phyloP scores from a whole-genome alignment of 495 filamentous ascomycete genomes.

The Aeminium ludgeri region DNA sequence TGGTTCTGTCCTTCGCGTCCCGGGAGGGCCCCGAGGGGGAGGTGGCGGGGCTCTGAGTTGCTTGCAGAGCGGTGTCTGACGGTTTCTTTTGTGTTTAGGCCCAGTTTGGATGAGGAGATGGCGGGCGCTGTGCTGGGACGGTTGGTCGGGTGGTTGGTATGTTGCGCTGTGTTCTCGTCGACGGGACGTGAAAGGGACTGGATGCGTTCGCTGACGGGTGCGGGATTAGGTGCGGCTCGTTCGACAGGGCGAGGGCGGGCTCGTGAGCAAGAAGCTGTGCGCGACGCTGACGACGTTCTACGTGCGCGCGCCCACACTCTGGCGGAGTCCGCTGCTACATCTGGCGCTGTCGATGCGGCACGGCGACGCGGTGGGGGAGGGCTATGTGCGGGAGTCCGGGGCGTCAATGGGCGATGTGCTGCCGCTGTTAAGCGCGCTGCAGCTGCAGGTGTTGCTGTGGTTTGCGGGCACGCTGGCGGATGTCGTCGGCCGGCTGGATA shows the following conservation, averaged over 20 bases:
- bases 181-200: neutral
- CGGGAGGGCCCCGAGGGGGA: no score
- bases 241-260: conserved; percentile 36
- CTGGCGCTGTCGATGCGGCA: conserved; percentile 44
- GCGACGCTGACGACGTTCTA: conserved; percentile 68
- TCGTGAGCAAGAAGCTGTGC: conserved; percentile 72
- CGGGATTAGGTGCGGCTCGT: conserved; percentile 32
- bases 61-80: neutral
- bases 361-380: conserved; percentile 31
- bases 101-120: conserved; percentile 8
- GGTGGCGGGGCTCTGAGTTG: neutral
- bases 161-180: neutral
- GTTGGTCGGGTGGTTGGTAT: conserved; percentile 11
- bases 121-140: conserved; percentile 5
- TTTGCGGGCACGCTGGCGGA: conserved; percentile 60
- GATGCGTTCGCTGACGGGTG: no score
- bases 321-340: conserved; percentile 52
- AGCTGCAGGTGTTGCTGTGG: conserved; percentile 47
- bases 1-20: conserved; percentile 1
- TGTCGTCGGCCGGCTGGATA: conserved; percentile 52
- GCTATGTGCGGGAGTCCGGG: no score
- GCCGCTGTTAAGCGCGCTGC: conserved; percentile 33
- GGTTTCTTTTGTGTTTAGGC: conserved; percentile 1
- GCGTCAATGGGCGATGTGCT: conserved; percentile 32
- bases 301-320: conserved; percentile 48